Base-by-base conservation (phyloP, 441 rosid species). In the Populus hybrid region DNA sequence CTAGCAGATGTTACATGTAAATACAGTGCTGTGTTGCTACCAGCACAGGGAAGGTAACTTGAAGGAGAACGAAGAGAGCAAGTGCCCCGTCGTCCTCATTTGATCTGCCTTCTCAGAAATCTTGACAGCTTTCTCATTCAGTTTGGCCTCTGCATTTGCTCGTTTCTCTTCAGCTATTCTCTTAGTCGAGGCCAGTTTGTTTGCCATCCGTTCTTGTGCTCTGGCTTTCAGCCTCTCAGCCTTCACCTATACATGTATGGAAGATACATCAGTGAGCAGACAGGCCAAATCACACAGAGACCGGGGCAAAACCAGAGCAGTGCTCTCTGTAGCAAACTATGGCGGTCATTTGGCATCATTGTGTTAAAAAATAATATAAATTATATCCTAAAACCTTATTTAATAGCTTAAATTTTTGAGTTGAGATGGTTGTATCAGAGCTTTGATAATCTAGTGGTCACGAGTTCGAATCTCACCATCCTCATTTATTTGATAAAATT, bases 221-320 rank as follows among this genome's bases (percentile, higher is more conserved):
- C 97, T 88, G 30, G 94, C 94, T 87, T 88, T 94, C 86, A 89
- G 40, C 81, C 95, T 88, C 81, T 90, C 99, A 0, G 94, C 98
- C 83, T 90, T 89, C 82, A 81, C 97, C 97, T 95, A 74, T 4
- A 68, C 16, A 24, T 50, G 53, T 6, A n/a, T 38, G 2, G 61
- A 53, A 6, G 61, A 36, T 16, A 70, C 72, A 53, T 14, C 18
- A 57, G 11, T 12, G 9, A 67, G 72, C 67, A 78, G 76, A 35
- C 21, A 42, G 14, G 10, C 14, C 23, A 42, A 26, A 11, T 38
- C 9, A 11, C 42, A 38, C 2, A 38, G 3, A 53, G 61, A 53
- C 7, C n/a, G 5, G 0, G 20, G 59, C 6, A 50, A 50, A 50
- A 50, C 59, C 1, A 1, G 59, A 50, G 59, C 46, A 40, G 46